Base-by-base conservation (phyloP, 306 rosid genomes). In the Acacia acuminata region DNA sequence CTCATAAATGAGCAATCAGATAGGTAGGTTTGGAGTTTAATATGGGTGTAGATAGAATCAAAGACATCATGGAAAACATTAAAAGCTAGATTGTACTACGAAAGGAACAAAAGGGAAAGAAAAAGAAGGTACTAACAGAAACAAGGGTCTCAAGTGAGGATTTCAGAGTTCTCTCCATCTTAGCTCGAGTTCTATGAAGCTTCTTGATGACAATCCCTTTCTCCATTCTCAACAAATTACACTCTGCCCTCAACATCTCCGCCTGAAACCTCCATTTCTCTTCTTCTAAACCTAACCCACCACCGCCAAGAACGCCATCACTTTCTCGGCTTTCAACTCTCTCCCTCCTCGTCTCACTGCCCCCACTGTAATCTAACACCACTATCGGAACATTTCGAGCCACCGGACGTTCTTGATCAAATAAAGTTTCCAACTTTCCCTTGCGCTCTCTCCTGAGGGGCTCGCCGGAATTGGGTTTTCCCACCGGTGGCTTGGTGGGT, bases 211-310 rank as follows among this genome's bases (percentile, higher is more conserved):
- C 91, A 82, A 94, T 89, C 82, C 92, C 96, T 47, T 89, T 96
- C 89, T 96, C 98, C 97, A 96, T 96, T 63, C 96, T 91, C 91
- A 96, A 74, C 84, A 96, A 76, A 78, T 91, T 96, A 71, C 99
- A 96, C 88, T 96, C 99, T 0, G 98, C 97, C 67, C 98, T 96
- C 91, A 96, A 74, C 92, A 93, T 92, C 82, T 96, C 99, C 0
- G 94, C 96, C 81, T 92, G 96, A 88, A 96, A 92, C 90, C 93
- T 88, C 97, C 99, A 93, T 69, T 90, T 94, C 71, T 91, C 94
- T 81, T 92, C 97, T 48, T 88, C 97, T 80, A 83, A 67, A 20
- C 15, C 85, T 71, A 68, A 65, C 73, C 83, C 78, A 36, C 45
- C 71, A 58, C 45, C 38, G 48, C 60, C 78, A 67, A 20, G 82